Conservation (phyloP, 257 asterid genomes). For the Ilex asprella region DNA sequence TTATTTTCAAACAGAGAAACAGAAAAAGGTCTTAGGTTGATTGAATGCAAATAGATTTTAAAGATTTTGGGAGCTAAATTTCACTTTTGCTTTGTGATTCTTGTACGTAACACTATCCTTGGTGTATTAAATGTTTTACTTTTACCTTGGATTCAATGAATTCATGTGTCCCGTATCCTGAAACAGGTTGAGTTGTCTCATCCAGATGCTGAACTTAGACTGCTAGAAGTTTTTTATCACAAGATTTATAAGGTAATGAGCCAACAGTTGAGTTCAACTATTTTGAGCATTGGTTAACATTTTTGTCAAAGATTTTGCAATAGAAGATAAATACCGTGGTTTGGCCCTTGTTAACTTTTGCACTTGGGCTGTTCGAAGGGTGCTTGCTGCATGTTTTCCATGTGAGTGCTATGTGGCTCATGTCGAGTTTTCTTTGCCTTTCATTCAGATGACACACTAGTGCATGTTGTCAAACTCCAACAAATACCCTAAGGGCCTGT, state of each 20-base stretch:
- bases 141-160: not conserved
- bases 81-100: not conserved
- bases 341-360: not conserved
- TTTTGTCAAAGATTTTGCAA: not conserved
- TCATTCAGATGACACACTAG: no score
- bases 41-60: not conserved
- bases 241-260: conserved; percentile 51
- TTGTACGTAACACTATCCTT: not conserved
- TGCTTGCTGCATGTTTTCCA: not conserved
- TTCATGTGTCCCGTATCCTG: conserved; percentile 17
- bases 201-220: conserved; percentile 54
- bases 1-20: not conserved
- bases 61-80: not conserved
- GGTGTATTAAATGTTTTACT: not conserved
- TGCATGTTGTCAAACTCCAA: no score
- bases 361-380: not conserved
- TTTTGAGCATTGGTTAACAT: not conserved
- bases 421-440: no score
- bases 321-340: not conserved
- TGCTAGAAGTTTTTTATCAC: conserved; percentile 58
- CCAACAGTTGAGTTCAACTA: not conserved
- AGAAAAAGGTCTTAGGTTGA: not conserved
- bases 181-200: conserved; percentile 53
- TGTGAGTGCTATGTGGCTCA: not conserved
- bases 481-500: no score